Conservation (phyloP, 2,329 filamentous ascomycete species). For the Teratosphaeria pseudoeucalypti region DNA sequence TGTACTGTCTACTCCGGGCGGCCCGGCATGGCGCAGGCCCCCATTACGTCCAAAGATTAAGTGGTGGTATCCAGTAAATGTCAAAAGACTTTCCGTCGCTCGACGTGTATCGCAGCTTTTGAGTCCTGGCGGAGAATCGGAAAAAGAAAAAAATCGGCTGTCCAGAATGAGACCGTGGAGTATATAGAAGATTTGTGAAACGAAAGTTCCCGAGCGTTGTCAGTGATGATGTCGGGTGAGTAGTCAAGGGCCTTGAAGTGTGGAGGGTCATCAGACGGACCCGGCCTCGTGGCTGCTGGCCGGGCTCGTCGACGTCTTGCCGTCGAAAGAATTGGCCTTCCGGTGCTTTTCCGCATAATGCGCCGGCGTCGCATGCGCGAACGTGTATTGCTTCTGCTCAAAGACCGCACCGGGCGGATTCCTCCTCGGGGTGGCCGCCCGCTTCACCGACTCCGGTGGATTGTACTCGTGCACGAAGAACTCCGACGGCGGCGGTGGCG, state of each 20-base stretch:
- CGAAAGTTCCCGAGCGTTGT: not conserved
- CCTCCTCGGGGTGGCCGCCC: conserved; percentile 21
- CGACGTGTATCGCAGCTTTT: not conserved
- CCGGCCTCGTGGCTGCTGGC: not conserved
- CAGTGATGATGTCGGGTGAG: not conserved
- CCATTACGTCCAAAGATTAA: not conserved
- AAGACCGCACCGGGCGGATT: conserved; percentile 10
- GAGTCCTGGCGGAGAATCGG: not conserved
- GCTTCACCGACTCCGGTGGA: conserved; percentile 32
- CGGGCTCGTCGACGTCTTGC: conserved; percentile 2
- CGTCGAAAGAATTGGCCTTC: conserved; percentile 2
- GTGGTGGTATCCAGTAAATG: not conserved
- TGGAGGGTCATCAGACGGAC: not conserved
- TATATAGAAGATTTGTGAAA: not conserved
- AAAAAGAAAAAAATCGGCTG: not conserved
- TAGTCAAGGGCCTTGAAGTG: not conserved
- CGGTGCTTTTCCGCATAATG: conserved; percentile 29
- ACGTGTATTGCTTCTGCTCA: conserved; percentile 36
- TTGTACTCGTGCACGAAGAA: conserved; percentile 39
- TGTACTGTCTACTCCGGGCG: not conserved
- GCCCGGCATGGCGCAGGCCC: not conserved
- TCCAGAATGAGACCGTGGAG: not conserved
- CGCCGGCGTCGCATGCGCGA: conserved; percentile 37
- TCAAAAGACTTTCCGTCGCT: not conserved
- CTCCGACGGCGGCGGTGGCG: conserved; percentile 19